Conservation (phyloP, 2,329 filamentous ascomycete species). For the Atkinsonella hypoxylon region DNA sequence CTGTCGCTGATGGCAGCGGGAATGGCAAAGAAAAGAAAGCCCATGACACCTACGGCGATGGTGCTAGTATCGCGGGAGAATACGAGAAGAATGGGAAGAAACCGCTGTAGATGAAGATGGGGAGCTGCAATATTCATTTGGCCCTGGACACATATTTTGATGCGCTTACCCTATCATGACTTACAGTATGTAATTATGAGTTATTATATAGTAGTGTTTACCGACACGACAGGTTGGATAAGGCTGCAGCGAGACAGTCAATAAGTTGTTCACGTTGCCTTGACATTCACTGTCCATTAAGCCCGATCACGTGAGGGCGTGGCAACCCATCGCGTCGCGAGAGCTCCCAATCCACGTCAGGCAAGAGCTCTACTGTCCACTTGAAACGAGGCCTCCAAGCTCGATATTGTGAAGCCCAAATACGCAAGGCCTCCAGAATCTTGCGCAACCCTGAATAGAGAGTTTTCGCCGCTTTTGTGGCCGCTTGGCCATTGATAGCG, state of each 20-base stretch:
- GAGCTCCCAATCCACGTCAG: neutral
- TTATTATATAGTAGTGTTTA: neutral
- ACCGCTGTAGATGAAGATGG: slow-evolving; percentile 9
- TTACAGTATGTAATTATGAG: neutral
- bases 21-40: slow-evolving; percentile 12
- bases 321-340: neutral
- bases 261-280: neutral
- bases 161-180: neutral
- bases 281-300: neutral
- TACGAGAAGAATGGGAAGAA: slow-evolving; percentile 22
- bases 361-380: neutral
- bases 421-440: neutral
- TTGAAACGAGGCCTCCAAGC: neutral
- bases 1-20: slow-evolving; percentile 13
- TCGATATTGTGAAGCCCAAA: neutral
- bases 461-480: neutral
- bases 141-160: no score
- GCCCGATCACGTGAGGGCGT: slow-evolving; percentile 3
- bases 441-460: neutral
- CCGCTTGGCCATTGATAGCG: neutral
- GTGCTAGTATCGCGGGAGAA: slow-evolving; percentile 15
- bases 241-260: neutral
- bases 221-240: neutral
- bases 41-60: slow-evolving; percentile 17
- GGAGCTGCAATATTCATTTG: neutral